Base-by-base conservation (phyloP, 306 rosid species). In the Casuarina cunninghamiana region DNA sequence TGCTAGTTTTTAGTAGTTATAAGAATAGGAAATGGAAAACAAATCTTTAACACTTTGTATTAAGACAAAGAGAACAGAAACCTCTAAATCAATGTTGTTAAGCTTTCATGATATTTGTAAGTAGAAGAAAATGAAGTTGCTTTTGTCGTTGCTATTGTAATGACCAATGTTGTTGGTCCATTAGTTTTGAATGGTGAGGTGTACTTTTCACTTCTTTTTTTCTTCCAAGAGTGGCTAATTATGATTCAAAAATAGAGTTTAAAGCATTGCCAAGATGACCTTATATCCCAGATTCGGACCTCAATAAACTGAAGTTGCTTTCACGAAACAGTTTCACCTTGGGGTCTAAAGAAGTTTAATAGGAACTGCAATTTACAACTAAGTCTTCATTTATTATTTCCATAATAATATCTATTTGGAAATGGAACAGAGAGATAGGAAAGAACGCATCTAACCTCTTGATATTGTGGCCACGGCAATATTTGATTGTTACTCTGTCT, bases 341-440 rank as follows among this genome's bases (percentile, higher is more conserved):
- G 5, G 37, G 69, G 44, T n/a, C 19, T 37, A 37, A n/a, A 63
- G 46, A 63, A 63, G 21, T 38, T 19, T 37, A 15, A 15, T 15
- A 13, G 46, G n/a, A 62, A 63, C 16, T 63, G 38, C 46, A 15
- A 15, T 63, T 13, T 39, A 63, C 69, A 2, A 15, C 19, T 63
- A 42, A 60, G 2, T 6, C 69, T 38, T 38, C 9, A 38, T 38
- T 63, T 13, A 21, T 13, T 63, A 5, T 21, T 6, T 58, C 12
- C 12, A 26, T 58, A 13, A 58, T 21, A 58, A 63, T 63, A 63
- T 63, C 69, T 37, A 6, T 63, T 15, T 63, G 44, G 44, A 15
- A 45, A 63, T 63, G 69, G 46, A 6, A 63, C 19, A 38, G 46
- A 63, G 8, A 63, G 69, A 57, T 57, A 57, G 65, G 38, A 57